These are phyloP conservation scores for Jamesozyma lodderae DNA, from an alignment of 805 yeast genomes.

Conservation along the genomic window DNA sequence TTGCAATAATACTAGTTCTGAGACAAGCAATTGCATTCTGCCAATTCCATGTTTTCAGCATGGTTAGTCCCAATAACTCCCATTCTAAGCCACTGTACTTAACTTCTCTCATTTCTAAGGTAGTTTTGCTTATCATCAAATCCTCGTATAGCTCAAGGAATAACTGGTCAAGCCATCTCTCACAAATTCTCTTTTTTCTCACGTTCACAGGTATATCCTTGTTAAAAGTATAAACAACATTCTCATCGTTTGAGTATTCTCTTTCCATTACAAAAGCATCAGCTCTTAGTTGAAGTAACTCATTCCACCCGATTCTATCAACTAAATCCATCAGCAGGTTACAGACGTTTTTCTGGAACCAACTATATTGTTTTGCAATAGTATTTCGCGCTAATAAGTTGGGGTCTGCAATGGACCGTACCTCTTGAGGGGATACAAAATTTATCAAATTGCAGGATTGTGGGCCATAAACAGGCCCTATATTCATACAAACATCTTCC, in stretches of 20 bases:
- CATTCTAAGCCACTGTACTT: conserved; percentile 62
- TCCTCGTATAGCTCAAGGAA: conserved; percentile 31
- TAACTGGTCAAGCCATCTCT: conserved; percentile 29
- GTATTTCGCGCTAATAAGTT: conserved; percentile 24
- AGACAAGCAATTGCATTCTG: conserved; percentile 44
- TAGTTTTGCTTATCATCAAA: conserved; percentile 24
- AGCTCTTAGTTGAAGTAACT: conserved; percentile 54
- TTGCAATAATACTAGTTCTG: conserved; percentile 44
- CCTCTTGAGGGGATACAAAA: conserved; percentile 26
- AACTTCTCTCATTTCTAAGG: conserved; percentile 24
- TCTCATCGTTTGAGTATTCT: conserved; percentile 35
- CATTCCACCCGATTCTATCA: conserved; percentile 75
- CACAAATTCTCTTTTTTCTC: conserved; percentile 25
- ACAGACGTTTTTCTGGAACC: conserved; percentile 41
- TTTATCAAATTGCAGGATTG: conserved; percentile 23
- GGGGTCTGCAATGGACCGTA: conserved; percentile 19
- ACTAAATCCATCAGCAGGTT: conserved; percentile 62
- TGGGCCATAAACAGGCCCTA: conserved; percentile 30
- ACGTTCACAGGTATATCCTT: conserved; percentile 16
- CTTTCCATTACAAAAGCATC: conserved; percentile 74
- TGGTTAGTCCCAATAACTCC: conserved; percentile 59
- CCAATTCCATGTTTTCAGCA: conserved; percentile 39
- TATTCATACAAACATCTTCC: conserved; percentile 18
- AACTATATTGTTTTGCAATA: conserved; percentile 20
- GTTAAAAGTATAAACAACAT: conserved; percentile 1